phyloP scores from a whole-genome alignment of 2,329 filamentous ascomycete species.

The Colletotrichum coccodes region DNA sequence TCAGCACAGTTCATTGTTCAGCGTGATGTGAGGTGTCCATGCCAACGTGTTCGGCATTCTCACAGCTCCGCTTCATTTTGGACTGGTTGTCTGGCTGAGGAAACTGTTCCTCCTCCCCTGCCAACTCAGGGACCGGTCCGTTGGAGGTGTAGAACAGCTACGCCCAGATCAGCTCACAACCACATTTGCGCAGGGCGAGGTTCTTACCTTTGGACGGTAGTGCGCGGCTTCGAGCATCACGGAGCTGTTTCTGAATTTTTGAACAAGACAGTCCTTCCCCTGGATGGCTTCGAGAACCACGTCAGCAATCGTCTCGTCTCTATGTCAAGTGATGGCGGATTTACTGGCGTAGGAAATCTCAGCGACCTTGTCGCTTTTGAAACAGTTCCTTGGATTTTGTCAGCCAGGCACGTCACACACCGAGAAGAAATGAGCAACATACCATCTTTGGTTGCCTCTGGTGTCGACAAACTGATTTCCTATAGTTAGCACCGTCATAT shows the following conservation, averaged over 20 bases:
- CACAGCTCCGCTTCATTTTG: conserved; percentile 87
- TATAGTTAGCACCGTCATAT: conserved; percentile 37
- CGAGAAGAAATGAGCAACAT: conserved; percentile 35
- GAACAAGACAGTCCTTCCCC: conserved; percentile 87
- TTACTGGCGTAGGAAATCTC: conserved; percentile 96
- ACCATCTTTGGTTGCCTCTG: conserved; percentile 78
- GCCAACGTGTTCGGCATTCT: conserved; percentile 88
- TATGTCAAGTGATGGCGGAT: conserved; percentile 42
- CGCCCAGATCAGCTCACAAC: not conserved
- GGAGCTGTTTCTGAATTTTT: conserved; percentile 96
- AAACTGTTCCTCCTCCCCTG: conserved; percentile 80
- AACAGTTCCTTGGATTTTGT: conserved; percentile 71
- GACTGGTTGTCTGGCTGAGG: conserved; percentile 84
- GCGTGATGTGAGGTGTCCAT: conserved; percentile 44
- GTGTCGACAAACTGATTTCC: conserved; percentile 75
- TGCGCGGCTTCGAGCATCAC: conserved; percentile 89
- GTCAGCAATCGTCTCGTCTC: conserved; percentile 37
- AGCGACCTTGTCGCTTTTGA: conserved; percentile 84
- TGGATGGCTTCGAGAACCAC: conserved; percentile 75
- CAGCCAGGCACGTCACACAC: not conserved
- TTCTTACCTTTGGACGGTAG: conserved; percentile 81
- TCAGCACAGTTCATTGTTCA: not conserved
- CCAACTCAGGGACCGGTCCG: conserved; percentile 58
- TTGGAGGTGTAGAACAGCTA: conserved; percentile 65
- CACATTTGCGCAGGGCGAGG: not conserved